Percentiles rank a stretch among this genome's conserved stretches.
Evolutionary conservation across 768 basidiomycete species (phyloP).

Genomic region (Obba rivulosa): DNA sequence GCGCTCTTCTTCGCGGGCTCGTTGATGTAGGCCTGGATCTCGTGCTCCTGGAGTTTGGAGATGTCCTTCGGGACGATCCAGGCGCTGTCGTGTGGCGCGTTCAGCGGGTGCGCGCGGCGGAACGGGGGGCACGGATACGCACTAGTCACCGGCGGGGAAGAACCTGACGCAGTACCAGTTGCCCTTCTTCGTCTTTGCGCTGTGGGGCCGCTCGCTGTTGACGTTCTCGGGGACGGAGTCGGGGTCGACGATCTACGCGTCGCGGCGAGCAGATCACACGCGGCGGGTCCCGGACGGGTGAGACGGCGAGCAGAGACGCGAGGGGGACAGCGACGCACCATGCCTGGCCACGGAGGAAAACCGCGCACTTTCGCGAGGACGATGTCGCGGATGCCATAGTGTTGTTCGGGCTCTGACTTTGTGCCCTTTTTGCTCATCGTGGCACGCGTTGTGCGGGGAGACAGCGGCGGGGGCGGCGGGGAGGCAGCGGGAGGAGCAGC

Average conservation of each 20-base stretch:
- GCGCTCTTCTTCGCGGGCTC: constrained; percentile 73
- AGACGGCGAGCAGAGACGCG: constrained; percentile 10
- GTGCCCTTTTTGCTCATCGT: constrained; percentile 49
- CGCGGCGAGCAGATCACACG: constrained; percentile 1
- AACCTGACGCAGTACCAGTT: constrained; percentile 73
- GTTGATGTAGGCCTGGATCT: constrained; percentile 79
- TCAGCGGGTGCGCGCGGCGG: constrained; percentile 6
- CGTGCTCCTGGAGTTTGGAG: constrained; percentile 66
- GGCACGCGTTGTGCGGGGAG: background rate
- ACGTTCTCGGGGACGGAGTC: constrained; percentile 58
- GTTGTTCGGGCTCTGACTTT: constrained; percentile 29
- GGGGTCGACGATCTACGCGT: constrained; percentile 72
- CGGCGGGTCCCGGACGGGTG: constrained; percentile 4
- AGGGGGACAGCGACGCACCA: constrained; percentile 50
- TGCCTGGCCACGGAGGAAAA: constrained; percentile 92
- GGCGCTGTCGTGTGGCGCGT: constrained; percentile 43
- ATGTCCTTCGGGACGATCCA: constrained; percentile 86
- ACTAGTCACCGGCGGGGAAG: constrained; percentile 96
- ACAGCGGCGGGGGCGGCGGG: too few species aligned
- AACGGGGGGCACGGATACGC: constrained; percentile 32
- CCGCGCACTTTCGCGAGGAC: constrained; percentile 93
- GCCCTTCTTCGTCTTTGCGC: constrained; percentile 53
- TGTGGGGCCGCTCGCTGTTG: constrained; percentile 58
- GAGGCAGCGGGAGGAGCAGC: constrained; percentile 2
- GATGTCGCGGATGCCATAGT: constrained; percentile 71